A percentile compares a stretch with the other conserved stretches of the same genome.
These are phyloP conservation scores for Angomonas deanei DNA, from an alignment of 208 protist genomes.

Conservation along the genomic window DNA sequence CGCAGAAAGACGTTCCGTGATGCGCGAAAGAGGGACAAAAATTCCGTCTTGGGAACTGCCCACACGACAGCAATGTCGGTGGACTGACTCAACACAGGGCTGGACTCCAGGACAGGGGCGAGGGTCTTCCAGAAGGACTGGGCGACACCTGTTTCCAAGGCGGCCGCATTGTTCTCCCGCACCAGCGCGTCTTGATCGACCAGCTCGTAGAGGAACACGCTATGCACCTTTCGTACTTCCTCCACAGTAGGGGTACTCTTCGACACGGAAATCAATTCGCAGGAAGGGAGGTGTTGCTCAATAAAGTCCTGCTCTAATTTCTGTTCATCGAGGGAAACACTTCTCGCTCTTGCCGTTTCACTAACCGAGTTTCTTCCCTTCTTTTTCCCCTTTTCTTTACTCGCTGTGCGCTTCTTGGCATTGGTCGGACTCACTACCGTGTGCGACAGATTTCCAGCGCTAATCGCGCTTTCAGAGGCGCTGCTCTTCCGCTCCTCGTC, in stretches of 20 bases:
- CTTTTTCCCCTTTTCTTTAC: not conserved
- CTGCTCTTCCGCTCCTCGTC: not conserved
- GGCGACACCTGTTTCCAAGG: not conserved
- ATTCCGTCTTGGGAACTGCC: slow-evolving; percentile 24
- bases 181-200: slow-evolving; percentile 28
- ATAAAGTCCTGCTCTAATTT: not conserved
- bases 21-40: slow-evolving; percentile 19
- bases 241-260: not conserved
- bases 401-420: not conserved
- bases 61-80: slow-evolving; percentile 39
- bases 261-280: not conserved
- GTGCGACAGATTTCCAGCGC: not conserved
- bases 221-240: not conserved
- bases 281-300: not conserved
- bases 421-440: not conserved
- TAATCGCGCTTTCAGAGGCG: not conserved
- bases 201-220: slow-evolving; percentile 46
- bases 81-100: slow-evolving; percentile 7
- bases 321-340: not conserved
- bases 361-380: not conserved
- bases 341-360: not conserved
- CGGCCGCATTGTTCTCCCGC: not conserved
- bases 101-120: slow-evolving; percentile 3
- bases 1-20: not conserved
- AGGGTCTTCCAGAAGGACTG: slow-evolving; percentile 22